Evolutionary conservation across 1,284 basidiomycete genomes (phyloP), one percentile per base, ranked within the genome.

Genomic region (Pyrrhoderma lamaoense): DNA sequence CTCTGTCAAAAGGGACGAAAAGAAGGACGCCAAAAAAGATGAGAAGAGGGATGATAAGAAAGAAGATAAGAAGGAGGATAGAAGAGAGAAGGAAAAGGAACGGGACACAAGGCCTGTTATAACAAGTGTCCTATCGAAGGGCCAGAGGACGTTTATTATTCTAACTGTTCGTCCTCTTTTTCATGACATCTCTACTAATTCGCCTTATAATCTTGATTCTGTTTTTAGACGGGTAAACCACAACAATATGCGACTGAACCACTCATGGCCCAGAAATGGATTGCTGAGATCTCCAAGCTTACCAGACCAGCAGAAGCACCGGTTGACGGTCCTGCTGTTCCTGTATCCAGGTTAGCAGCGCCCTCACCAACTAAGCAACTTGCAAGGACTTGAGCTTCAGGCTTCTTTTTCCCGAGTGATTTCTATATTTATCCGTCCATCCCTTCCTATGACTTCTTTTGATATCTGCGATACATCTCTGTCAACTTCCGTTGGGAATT

Each of bases 71-170:
- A 47, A 47, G 47, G 59, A 45, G 31, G 38, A 22, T 22, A 22
- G 14, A 18, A 51, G 38, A 51, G 49, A 53, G 40, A 70, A 65
- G 56, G 71, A 69, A n/a, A 70, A 64, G 51, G 67, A 66, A 39
- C 71, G 65, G 53, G 70, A 70, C 37, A 62, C 62, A 3, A 66
- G 66, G 45, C 62, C 62, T 16, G 64, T 71, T 39, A 64, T 84
- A 9, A 67, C 70, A 4, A 70, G 72, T 22, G 76, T 77, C 1
- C 76, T 76, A 52, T 60, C 69, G 35, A 81, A 80, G 59, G 68
- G 76, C 44, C 78, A 79, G 47, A 67, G 74, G 38, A 78, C 80
- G 60, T 82, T 85, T 61, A 73, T 77, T n/a, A 69, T 84, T 36
- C 63, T 81, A 60, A 80, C 80, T 46, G 81, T 84, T 69, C 52